Evolutionary conservation across 164 flowering plant genomes (phyloP), one percentile per base, ranked within the genome.

Genomic region (Vitis amurensis): DNA sequence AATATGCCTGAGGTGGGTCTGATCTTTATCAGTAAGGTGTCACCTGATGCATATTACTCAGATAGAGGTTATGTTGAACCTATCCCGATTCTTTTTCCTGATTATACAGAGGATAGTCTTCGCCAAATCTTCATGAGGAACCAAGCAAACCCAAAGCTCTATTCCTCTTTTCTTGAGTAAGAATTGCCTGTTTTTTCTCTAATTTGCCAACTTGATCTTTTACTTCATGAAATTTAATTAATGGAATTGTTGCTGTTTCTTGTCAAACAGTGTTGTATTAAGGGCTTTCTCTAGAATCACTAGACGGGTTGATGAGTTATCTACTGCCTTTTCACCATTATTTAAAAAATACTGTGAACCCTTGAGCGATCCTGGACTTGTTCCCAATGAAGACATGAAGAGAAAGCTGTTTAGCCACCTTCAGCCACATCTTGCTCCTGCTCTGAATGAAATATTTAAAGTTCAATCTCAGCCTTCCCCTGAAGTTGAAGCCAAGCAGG

Each of bases 121-220:
- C 80, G 81, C 57, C 85, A 86, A 73, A 91, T 96, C 49, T 86
- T 93, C 64, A 59, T 88, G 86, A 85, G 74, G 73, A 89, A 83
- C 69, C 91, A 91, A 76, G 68, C 70, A 63, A 89, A 91, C 61
- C 80, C 81, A 9, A 88, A 90, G 84, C 82, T 90, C 1, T 91
- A 88, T 77, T 80, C 91, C 31, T 87, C 87, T 62, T 96, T 96
- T 80, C 98, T 96, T 4, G 87, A 82, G 99, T 96, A 86, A 85
- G 93, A 71, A 51, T 64, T 31, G 31, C 23, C 31, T 72, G 14
- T 61, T 30, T 72, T 47, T 23, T 61, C 17, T 64, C n/a, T 56
- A 10, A 0, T 4, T 52, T 58, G 2, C 27, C 29, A 1, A 4
- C 13, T 11, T 64, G 27, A 16, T 30, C 59, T 12, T 64, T 52